phyloP scores from a whole-genome alignment of 2,329 filamentous ascomycete genomes.

The Beauveria bassiana region DNA sequence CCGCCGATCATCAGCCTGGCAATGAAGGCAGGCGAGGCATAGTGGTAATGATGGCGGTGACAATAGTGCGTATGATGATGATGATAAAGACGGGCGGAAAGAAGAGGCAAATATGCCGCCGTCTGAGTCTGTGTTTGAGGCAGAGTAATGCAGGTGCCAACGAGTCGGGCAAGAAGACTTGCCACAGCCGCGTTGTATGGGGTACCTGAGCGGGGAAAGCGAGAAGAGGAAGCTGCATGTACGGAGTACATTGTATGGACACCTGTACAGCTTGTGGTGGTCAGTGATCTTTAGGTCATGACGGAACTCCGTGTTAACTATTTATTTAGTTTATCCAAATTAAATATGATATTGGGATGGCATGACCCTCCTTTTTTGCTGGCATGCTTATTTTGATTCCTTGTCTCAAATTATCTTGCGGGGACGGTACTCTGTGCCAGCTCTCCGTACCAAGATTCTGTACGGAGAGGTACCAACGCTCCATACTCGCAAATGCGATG shows the following conservation, averaged over 20 bases:
- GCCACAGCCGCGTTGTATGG: background rate
- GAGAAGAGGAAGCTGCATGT: too few species aligned
- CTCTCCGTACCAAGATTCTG: too few species aligned
- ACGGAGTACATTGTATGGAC: too few species aligned
- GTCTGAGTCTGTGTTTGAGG: slow-evolving; percentile 9
- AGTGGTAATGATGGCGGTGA: background rate
- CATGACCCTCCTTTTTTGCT: background rate
- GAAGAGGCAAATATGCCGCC: background rate
- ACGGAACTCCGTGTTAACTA: too few species aligned
- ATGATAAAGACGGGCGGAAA: background rate
- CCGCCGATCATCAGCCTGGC: background rate
- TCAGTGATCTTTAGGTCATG: too few species aligned
- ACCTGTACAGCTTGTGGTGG: too few species aligned
- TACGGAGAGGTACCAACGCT: too few species aligned
- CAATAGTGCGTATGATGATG: background rate
- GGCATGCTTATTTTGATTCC: background rate
- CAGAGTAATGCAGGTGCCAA: background rate
- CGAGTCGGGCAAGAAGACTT: background rate
- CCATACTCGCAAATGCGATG: too few species aligned
- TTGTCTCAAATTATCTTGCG: background rate
- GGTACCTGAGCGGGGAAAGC: too few species aligned
- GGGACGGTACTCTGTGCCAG: too few species aligned
- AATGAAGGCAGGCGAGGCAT: background rate
- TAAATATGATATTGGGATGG: background rate
- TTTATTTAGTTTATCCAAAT: background rate